phyloP scores from a whole-genome alignment of 306 rosid genomes.

The Prunus salicina region DNA sequence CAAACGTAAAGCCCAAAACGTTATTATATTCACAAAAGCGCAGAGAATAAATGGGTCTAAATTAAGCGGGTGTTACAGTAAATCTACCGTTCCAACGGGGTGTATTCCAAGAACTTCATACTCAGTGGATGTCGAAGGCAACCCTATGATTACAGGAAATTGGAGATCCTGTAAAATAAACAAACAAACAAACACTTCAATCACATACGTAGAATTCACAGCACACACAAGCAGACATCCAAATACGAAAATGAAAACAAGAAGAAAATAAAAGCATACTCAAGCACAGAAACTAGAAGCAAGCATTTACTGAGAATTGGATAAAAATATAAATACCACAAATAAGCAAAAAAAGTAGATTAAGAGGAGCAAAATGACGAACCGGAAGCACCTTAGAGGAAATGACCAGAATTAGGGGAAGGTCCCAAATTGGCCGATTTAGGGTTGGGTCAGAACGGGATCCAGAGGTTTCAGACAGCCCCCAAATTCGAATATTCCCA shows the following conservation, averaged over 20 bases:
- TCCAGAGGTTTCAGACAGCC: constrained; percentile 13
- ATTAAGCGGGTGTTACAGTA: neutral
- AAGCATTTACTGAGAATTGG: neutral
- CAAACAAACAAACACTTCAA: constrained; percentile 5
- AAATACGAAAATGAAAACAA: neutral
- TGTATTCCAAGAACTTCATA: constrained; percentile 86
- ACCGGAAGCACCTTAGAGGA: neutral
- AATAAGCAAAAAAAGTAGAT: neutral
- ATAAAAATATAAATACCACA: neutral
- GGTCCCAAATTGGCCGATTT: neutral
- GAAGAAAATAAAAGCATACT: neutral
- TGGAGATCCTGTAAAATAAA: constrained; percentile 16
- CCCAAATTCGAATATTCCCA: constrained; percentile 45
- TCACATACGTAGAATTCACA: neutral
- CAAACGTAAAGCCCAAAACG: constrained; percentile 1
- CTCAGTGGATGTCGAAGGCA: neutral
- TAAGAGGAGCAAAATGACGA: neutral
- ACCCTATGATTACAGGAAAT: neutral
- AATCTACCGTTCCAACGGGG: constrained; percentile 76
- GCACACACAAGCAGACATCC: neutral
- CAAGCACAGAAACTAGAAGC: neutral
- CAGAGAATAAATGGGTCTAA: neutral
- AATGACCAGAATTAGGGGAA: neutral
- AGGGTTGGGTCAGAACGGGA: constrained; percentile 7
- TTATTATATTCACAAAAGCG: neutral